Evolutionary conservation across 345 rosid genomes (phyloP), one percentile per base, ranked within the genome.

Genomic region (Ceriops tagal): DNA sequence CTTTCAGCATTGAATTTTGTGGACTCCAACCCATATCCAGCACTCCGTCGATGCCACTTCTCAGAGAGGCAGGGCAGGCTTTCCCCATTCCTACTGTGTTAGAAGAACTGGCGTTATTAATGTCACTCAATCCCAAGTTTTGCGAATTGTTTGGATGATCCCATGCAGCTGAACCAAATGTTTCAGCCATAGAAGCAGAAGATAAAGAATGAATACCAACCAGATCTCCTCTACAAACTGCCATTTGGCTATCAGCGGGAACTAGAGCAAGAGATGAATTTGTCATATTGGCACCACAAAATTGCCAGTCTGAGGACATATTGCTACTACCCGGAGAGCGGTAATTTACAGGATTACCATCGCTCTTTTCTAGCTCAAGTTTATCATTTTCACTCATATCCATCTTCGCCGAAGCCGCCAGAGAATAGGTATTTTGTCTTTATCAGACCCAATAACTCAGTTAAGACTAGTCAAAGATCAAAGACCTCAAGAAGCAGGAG

Each of bases 1-100:
- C 91, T 81, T 86, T 91, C 75, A 83, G 65, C 85, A 89, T 78
- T 65, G 91, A 67, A 73, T 73, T 76, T 67, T 83, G 80, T 22
- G 86, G 82, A 78, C 84, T 86, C 97, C 98, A 93, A 55, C 83
- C 86, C 81, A 83, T 80, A 56, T 88, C 91, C 66, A 82, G 81
- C 32, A 89, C 72, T 77, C 90, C 85, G 71, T 88, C 88, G 1
- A 78, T 70, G 71, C 58, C 72, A 73, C 79, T 77, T 71, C 85
- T 83, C 81, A 80, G 68, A 60, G 91, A 77, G 28, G 64, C 71
- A 53, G 86, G 81, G 78, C 80, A 77, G 3, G 80, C 79, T 66
- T 79, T 86, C 61, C 75, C 62, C 65, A 77, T 62, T 67, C 79
- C 92, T 62, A 72, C 57, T 26, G 68, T 60, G 65, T 76, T 79